A percentile compares a stretch with the other conserved stretches of the same genome.
Evolutionary conservation across 306 rosid genomes (phyloP).

Genomic region (Sphenostylis stenocarpa): DNA sequence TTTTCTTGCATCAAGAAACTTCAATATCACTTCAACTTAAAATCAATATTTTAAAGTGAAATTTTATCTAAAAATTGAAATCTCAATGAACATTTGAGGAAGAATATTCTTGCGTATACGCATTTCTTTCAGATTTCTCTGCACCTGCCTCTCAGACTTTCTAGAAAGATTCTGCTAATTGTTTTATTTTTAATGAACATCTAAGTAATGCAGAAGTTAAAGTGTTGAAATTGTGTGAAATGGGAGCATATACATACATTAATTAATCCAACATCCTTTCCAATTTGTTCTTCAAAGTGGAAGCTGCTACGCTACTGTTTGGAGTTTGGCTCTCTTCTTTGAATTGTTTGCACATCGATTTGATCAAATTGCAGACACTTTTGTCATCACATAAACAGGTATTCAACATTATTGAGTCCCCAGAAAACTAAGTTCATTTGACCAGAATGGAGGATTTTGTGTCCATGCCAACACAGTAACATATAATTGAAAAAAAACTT

Average conservation of each 20-base stretch:
- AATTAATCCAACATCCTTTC: not conserved
- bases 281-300: constrained; percentile 15
- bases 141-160: not conserved
- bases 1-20: too few species aligned
- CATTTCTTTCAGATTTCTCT: not conserved
- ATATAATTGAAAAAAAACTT: not conserved
- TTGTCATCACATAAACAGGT: constrained; percentile 1
- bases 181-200: not conserved
- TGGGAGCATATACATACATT: not conserved
- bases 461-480: not conserved
- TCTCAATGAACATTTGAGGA: not conserved
- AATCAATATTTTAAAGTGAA: too few species aligned
- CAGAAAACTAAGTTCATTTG: not conserved
- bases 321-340: constrained; percentile 23
- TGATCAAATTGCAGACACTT: constrained; percentile 27
- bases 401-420: not conserved
- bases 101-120: not conserved
- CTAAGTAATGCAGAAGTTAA: constrained; percentile 14
- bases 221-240: constrained; percentile 13
- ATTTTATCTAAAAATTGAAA: too few species aligned
- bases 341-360: constrained; percentile 19
- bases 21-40: too few species aligned
- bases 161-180: not conserved
- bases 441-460: constrained; percentile 19
- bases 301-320: not conserved